Base-by-base conservation (phyloP, 176 grass and related monocot species). In the Areca catechu region DNA sequence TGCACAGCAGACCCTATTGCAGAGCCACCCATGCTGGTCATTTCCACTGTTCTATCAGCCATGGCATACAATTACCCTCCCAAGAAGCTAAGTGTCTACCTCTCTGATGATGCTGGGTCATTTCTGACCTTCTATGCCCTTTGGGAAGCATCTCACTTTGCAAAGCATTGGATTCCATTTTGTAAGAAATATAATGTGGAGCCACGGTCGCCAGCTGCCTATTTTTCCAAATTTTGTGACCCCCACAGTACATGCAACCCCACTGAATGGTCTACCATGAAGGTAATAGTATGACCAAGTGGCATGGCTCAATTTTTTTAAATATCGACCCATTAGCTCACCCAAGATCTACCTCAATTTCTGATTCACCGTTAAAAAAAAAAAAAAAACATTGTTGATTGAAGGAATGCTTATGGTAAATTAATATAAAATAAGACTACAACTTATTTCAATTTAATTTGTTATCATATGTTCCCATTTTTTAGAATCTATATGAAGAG, bases 51-150 rank as follows among this genome's bases (percentile, higher is more conserved):
- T 24, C 73, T 95, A 0, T 89, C 85, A 0, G 7, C 83, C 30
- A 95, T 95, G 90, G 85, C 85, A 1, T 89, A 89, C 30, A 58
- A 83, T 24, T 89, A 86, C 24, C 82, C 90, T 0, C 0, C 79
- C 0, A 66, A 83, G 48, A 95, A 89, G 19, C 48, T 95, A 12
- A 86, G 20, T 20, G 64, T 89, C 12, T 95, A 89, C 64, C 82
- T 95, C 15, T 95, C 89, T 0, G 89, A 95, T 19, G 90, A 95
- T 0, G 81, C 65, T 3, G 76, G 90, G 53, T 95, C 90, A 0
- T 24, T 83, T 19, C 69, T 95, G 52, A 86, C 82, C 15, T 95
- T 89, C 70, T 89, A 95, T 19, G 85, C 76, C 20, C 49, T 89
- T 5, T 80, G 74, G 68, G 90, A 95, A 54, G 67, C 82, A 2